Base-by-base conservation (phyloP, 2,329 filamentous ascomycete genomes). In the Ophiostoma australiae region DNA sequence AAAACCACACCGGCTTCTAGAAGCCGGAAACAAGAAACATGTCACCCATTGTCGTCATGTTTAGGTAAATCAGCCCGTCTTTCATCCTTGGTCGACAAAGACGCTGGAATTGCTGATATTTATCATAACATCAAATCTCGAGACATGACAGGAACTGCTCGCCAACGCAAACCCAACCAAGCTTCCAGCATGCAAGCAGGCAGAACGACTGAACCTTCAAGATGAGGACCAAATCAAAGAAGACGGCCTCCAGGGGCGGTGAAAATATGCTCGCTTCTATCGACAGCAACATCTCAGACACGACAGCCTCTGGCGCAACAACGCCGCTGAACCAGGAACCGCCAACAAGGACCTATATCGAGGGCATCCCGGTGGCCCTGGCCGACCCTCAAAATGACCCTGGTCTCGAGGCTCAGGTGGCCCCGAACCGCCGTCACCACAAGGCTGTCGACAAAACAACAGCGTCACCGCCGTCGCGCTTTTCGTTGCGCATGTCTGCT, bases 401-500 rank as follows among this genome's bases (percentile, higher is more conserved):
- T n/a, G 52, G 52, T 27, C 52, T 5, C 7, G 52, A 58, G 23
- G 52, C 52, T 13, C 52, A 15, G 23, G 27, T 63, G 13, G 27
- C 58, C 10, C 35, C 63, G 35, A 35, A 4, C 35, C 10, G 35
- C 35, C 35, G 20, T 5, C 20, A 13, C 2, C 20, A 37, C 33
- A 39, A 10, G 20, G 33, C 63, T 15, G 33, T 20, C 63, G 17
- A 39, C n/a, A 39, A 15, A n/a, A 66, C 35, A 13, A 39, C 63
- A 11, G 1, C 35, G 6, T 39, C 63, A 20, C 63, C 63, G 35
- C 77, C 79, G 7, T 81, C 83, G 4, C 84, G 89, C 79, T 87
- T 85, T 82, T 84, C 87, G 76, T 84, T 92, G 13, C 84, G 85
- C 70, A 75, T 89, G 69, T 85, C 90, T 77, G 90, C 90, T 67